Percentiles rank a stretch among this genome's conserved stretches.
These are phyloP conservation scores for Crithidia bombi DNA, from an alignment of 208 protist species.

Conservation along the genomic window DNA sequence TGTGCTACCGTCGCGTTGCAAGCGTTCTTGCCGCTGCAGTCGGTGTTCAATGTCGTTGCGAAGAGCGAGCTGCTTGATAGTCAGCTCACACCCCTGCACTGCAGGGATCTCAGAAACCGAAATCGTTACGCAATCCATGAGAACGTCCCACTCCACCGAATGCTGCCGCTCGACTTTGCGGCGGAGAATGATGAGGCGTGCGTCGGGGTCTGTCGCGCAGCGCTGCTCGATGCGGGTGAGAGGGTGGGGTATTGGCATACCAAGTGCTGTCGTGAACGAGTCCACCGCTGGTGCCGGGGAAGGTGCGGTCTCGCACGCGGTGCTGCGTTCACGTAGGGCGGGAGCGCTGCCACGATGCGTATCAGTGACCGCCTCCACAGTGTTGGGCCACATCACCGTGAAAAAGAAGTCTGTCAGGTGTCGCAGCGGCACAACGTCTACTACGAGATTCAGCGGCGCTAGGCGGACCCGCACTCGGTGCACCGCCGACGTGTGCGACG, in stretches of 20 bases:
- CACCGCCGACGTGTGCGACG: constrained; percentile 12
- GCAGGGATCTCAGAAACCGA: constrained; percentile 28
- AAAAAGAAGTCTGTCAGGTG: constrained; percentile 32
- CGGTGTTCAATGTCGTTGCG: constrained; percentile 29
- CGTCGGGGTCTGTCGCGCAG: constrained; percentile 10
- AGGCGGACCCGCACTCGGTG: constrained; percentile 14
- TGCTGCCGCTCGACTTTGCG: constrained; percentile 27
- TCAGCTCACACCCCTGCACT: constrained; percentile 31
- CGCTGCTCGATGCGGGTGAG: constrained; percentile 28
- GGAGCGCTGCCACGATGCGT: not conserved
- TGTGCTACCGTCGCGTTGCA: not conserved
- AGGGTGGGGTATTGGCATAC: not conserved
- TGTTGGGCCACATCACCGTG: constrained; percentile 24
- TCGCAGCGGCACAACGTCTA: constrained; percentile 32
- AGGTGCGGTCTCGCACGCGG: not conserved
- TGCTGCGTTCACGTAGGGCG: not conserved
- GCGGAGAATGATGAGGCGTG: constrained; percentile 27
- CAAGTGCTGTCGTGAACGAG: constrained; percentile 22
- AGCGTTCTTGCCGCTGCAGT: constrained; percentile 21
- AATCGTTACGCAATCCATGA: constrained; percentile 22
- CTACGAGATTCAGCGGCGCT: constrained; percentile 10
- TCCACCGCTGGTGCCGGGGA: not conserved
- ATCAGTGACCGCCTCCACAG: not conserved
- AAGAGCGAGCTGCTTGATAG: constrained; percentile 4
- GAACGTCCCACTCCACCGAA: constrained; percentile 30